Percentiles rank a stretch among this genome's conserved stretches.
These are phyloP conservation scores for Aspergillus brasiliensis DNA, from an alignment of 2,329 filamentous ascomycete species.

Conservation along the genomic window DNA sequence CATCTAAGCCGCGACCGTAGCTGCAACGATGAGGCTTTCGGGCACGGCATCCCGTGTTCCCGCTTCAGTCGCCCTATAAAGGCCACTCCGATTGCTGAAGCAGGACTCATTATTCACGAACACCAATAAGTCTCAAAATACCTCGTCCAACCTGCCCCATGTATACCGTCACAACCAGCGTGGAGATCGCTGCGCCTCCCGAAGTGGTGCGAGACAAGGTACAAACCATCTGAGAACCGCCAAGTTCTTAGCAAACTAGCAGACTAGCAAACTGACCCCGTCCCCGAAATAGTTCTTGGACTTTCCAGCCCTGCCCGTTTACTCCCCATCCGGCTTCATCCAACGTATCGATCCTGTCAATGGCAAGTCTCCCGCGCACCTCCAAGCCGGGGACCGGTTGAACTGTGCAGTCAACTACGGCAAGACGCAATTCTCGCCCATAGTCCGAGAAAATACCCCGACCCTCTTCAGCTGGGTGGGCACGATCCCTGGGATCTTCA, in stretches of 20 bases:
- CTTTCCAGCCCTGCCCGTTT: constrained; percentile 10
- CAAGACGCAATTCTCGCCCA: constrained; percentile 9
- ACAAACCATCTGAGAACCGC: neutral
- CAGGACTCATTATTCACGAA: neutral
- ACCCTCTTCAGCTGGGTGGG: constrained; percentile 4
- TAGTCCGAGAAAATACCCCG: neutral
- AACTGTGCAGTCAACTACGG: constrained; percentile 6
- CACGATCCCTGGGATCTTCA: constrained; percentile 6
- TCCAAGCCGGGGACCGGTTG: constrained; percentile 9
- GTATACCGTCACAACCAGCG: constrained; percentile 4
- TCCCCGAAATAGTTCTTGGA: constrained; percentile 10
- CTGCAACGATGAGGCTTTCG: too few relatives aligned
- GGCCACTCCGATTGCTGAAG: neutral
- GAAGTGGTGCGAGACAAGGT: constrained; percentile 12
- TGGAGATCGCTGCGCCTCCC: constrained; percentile 13
- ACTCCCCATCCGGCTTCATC: constrained; percentile 11
- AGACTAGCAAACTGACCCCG: neutral
- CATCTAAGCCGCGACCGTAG: too few relatives aligned
- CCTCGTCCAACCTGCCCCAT: neutral
- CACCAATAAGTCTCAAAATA: neutral
- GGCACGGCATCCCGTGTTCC: too few relatives aligned
- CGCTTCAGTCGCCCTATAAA: neutral
- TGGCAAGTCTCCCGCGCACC: neutral
- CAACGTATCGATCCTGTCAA: neutral
- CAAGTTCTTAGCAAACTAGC: too few relatives aligned